Evolutionary conservation across 2,329 filamentous ascomycete genomes (phyloP).

Genomic region (Trichophyton simii): DNA sequence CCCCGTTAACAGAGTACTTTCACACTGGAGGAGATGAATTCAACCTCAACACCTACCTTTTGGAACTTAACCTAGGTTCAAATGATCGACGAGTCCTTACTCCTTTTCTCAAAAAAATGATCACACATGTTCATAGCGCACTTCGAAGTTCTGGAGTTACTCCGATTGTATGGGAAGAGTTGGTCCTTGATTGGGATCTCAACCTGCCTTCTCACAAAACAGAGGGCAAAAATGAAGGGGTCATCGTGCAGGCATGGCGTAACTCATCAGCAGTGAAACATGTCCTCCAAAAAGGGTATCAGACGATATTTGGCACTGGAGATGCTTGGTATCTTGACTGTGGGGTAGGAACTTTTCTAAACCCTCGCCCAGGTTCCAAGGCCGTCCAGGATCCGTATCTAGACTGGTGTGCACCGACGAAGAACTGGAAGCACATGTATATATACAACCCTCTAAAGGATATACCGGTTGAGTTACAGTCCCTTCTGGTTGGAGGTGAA

Average conservation of each 20-base stretch:
- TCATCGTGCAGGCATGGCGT: conserved; percentile 69
- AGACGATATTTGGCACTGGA: conserved; percentile 23
- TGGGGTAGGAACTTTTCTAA: conserved; percentile 24
- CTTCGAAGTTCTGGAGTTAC: conserved; percentile 52
- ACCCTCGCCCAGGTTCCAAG: conserved; percentile 16
- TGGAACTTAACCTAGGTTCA: conserved; percentile 60
- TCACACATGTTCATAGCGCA: conserved; percentile 54
- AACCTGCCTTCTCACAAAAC: conserved; percentile 40
- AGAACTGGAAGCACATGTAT: conserved; percentile 75
- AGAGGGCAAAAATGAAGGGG: conserved; percentile 33
- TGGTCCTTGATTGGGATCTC: conserved; percentile 65
- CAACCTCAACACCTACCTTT: conserved; percentile 59
- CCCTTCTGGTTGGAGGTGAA: conserved; percentile 69
- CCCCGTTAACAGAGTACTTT: conserved; percentile 60
- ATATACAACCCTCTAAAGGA: conserved; percentile 59
- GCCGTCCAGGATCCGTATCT: conserved; percentile 10
- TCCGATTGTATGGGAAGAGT: conserved; percentile 82
- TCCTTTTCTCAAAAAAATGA: conserved; percentile 65
- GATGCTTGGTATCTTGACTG: conserved; percentile 25
- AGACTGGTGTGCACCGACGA: conserved; percentile 45
- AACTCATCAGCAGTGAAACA: conserved; percentile 16
- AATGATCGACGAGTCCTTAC: conserved; percentile 53
- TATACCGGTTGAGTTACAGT: conserved; percentile 48
- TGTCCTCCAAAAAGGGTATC: conserved; percentile 20
- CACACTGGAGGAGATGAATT: conserved; percentile 84